phyloP scores from a whole-genome alignment of 257 asterid species.

The Parsonsia alboflavescens region DNA sequence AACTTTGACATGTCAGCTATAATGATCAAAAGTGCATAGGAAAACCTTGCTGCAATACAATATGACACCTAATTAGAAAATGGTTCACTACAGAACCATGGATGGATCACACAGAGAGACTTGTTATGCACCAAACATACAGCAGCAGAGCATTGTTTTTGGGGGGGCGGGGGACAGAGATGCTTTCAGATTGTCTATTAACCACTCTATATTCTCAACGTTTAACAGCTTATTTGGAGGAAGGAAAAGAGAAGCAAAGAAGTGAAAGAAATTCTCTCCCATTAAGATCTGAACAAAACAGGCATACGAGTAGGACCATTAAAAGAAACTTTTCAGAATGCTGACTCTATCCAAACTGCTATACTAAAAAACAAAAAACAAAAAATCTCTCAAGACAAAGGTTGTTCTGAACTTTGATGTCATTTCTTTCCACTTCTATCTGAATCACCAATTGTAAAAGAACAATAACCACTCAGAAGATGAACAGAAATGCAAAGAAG shows the following conservation, averaged over 20 bases:
- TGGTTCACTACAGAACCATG: background rate
- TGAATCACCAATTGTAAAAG: background rate
- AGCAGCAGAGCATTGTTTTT: background rate
- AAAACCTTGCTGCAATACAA: slow-evolving; percentile 3
- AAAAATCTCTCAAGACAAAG: background rate
- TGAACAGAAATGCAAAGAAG: background rate
- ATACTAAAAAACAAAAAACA: background rate
- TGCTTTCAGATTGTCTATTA: background rate
- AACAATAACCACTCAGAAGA: background rate
- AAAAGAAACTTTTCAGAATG: background rate
- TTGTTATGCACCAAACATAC: background rate
- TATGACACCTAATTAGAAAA: background rate
- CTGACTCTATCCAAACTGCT: background rate
- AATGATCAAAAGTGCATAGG: background rate
- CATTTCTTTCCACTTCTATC: background rate
- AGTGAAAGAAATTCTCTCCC: background rate
- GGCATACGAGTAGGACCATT: background rate
- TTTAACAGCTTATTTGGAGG: background rate
- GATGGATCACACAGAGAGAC: background rate
- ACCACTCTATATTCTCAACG: background rate
- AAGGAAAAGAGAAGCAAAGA: background rate
- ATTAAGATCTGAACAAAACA: background rate
- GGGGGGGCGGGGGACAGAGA: background rate
- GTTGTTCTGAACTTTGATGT: background rate
- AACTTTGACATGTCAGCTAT: background rate